These are phyloP conservation scores for Blastobotrys proliferans DNA, from an alignment of 1,139 yeast genomes.

Conservation along the genomic window DNA sequence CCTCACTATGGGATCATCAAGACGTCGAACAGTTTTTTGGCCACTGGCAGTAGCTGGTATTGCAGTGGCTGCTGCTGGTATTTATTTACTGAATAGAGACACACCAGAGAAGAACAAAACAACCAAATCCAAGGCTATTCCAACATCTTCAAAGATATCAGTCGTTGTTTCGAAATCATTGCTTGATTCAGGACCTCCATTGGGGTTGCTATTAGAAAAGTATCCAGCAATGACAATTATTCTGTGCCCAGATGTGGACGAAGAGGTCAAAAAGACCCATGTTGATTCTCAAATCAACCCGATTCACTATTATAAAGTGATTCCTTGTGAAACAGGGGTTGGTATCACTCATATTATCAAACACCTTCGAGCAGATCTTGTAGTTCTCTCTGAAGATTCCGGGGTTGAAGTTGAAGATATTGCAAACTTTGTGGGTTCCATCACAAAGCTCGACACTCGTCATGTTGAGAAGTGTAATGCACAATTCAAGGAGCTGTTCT, in stretches of 20 bases:
- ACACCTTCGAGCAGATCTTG: constrained; percentile 31
- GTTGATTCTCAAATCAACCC: constrained; percentile 22
- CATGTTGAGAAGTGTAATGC: background rate
- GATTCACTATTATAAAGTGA: constrained; percentile 25
- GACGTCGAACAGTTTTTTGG: background rate
- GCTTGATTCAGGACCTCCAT: constrained; percentile 25
- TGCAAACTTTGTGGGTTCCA: constrained; percentile 26
- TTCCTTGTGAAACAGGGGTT: constrained; percentile 31
- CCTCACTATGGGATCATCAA: too few species aligned
- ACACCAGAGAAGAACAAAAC: background rate
- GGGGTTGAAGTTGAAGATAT: constrained; percentile 19
- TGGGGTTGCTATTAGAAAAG: constrained; percentile 20
- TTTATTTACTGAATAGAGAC: constrained; percentile 1
- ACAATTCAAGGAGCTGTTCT: constrained; percentile 2
- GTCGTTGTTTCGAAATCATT: constrained; percentile 22
- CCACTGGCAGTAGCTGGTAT: constrained; percentile 9
- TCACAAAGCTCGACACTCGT: constrained; percentile 19
- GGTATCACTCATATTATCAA: constrained; percentile 33
- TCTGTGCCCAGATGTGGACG: constrained; percentile 25
- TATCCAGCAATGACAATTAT: constrained; percentile 28
- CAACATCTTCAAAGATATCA: too few species aligned
- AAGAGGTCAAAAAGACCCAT: constrained; percentile 14
- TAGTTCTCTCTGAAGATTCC: constrained; percentile 26
- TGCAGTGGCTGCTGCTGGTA: constrained; percentile 11
- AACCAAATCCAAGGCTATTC: background rate